A percentile compares a stretch with the other conserved stretches of the same genome.
These are phyloP conservation scores for Euphorbia lathyris DNA, from an alignment of 345 rosid genomes.

Conservation along the genomic window DNA sequence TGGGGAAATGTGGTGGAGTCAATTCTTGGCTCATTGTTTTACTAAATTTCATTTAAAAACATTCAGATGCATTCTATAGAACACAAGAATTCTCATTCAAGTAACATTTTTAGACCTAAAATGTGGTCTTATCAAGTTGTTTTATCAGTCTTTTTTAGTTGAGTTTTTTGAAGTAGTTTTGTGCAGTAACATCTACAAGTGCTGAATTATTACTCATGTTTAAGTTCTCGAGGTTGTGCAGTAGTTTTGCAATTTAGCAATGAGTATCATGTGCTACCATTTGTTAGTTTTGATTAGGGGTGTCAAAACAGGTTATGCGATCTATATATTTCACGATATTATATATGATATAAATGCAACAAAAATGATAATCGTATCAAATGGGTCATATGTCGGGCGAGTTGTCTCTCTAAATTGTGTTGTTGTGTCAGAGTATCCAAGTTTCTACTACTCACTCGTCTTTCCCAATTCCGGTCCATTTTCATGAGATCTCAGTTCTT, in stretches of 20 bases:
- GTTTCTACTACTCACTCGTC: neutral
- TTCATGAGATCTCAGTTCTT: neutral
- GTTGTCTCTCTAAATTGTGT: too few relatives aligned
- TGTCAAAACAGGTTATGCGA: too few relatives aligned
- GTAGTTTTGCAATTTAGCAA: neutral
- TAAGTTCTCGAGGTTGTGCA: neutral
- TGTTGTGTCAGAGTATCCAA: neutral
- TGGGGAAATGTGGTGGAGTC: neutral
- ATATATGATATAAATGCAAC: too few relatives aligned
- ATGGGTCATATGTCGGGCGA: too few relatives aligned
- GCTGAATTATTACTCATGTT: neutral
- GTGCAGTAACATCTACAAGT: neutral
- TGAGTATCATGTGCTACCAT: neutral
- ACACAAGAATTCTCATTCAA: neutral
- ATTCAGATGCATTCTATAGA: neutral
- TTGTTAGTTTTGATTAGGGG: neutral
- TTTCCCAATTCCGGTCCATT: neutral
- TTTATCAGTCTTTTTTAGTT: neutral
- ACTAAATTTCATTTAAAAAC: neutral
- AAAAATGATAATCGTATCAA: too few relatives aligned
- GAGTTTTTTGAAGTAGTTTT: neutral
- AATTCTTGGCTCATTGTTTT: neutral
- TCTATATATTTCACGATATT: too few relatives aligned
- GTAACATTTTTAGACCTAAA: neutral
- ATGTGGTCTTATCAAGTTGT: neutral